Evolutionary conservation across 495 filamentous ascomycete species (phyloP).

Genomic region (Penicillium ochrochloron): DNA sequence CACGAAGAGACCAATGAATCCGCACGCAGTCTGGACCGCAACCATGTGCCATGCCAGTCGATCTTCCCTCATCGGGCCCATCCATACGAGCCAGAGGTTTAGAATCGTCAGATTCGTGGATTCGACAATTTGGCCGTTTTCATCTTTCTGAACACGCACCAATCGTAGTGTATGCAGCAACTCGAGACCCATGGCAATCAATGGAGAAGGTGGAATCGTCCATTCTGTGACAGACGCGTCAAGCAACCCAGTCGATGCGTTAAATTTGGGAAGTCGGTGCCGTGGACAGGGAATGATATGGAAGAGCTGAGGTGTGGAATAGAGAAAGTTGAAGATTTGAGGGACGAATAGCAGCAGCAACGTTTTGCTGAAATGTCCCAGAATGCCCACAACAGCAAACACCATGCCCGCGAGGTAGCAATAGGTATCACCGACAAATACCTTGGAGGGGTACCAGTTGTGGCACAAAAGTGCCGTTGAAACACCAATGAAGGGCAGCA

Average conservation of each 20-base stretch:
- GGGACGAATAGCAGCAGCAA: slow-evolving; percentile 88
- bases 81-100: slow-evolving; percentile 96
- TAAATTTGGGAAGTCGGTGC: slow-evolving; percentile 89
- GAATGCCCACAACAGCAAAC: slow-evolving; percentile 93
- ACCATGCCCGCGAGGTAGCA: slow-evolving; percentile 99
- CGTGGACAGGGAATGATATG: slow-evolving; percentile 87
- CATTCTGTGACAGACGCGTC: slow-evolving; percentile 86
- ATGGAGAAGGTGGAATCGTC: slow-evolving; percentile 65
- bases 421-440: slow-evolving; percentile 98
- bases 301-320: slow-evolving; percentile 90
- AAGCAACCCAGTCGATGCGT: slow-evolving; percentile 76
- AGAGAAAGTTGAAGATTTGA: slow-evolving; percentile 95
- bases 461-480: slow-evolving; percentile 84
- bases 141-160: slow-evolving; percentile 65
- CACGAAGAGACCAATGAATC: slow-evolving; percentile 81
- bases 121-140: slow-evolving; percentile 71
- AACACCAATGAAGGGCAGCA: slow-evolving; percentile 92
- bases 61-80: slow-evolving; percentile 90
- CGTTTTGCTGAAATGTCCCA: slow-evolving; percentile 98
- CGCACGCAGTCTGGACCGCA: slow-evolving; percentile 70
- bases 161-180: slow-evolving; percentile 67
- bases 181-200: slow-evolving; percentile 64
- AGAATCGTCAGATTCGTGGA: slow-evolving; percentile 90
- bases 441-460: slow-evolving; percentile 95
- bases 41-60: slow-evolving; percentile 76